Percentiles rank a stretch among this genome's conserved stretches.
Evolutionary conservation across 768 basidiomycete genomes (phyloP).

Genomic region (Collybiopsis confluens): DNA sequence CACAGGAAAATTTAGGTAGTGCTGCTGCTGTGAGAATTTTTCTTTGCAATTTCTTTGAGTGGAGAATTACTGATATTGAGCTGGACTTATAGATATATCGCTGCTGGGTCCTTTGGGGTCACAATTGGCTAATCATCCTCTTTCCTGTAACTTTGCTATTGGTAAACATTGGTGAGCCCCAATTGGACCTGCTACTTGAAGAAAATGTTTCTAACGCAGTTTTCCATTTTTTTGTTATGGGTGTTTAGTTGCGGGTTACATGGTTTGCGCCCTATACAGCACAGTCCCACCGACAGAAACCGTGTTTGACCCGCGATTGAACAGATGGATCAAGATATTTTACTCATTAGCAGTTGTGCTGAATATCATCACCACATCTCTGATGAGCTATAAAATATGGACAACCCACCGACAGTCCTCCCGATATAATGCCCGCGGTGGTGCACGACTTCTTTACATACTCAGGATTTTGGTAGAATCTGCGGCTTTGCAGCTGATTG

Average conservation of each 20-base stretch:
- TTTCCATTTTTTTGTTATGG: neutral
- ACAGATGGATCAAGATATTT: conserved; percentile 15
- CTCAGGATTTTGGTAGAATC: conserved; percentile 17
- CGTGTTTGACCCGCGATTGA: conserved; percentile 14
- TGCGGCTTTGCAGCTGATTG: conserved; percentile 15
- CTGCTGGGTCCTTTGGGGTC: conserved; percentile 18
- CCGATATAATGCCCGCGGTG: neutral
- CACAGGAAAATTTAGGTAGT: conserved; percentile 17
- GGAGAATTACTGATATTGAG: neutral
- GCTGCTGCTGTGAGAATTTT: conserved; percentile 11
- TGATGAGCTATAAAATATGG: conserved; percentile 19
- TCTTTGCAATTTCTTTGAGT: neutral
- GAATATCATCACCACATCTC: conserved; percentile 17
- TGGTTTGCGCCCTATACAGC: conserved; percentile 11
- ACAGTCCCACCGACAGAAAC: conserved; percentile 7
- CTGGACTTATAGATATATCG: conserved; percentile 15
- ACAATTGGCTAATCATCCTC: conserved; percentile 9
- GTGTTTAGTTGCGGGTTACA: conserved; percentile 14
- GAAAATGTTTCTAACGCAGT: neutral
- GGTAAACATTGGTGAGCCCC: conserved; percentile 10
- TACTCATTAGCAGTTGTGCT: conserved; percentile 17
- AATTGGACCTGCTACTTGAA: too few species aligned
- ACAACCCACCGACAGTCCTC: conserved; percentile 7
- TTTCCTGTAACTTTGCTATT: conserved; percentile 13
- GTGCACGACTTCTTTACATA: conserved; percentile 8